Base-by-base conservation (phyloP, 1,284 basidiomycete species). In the Ceratobasidium sp. region DNA sequence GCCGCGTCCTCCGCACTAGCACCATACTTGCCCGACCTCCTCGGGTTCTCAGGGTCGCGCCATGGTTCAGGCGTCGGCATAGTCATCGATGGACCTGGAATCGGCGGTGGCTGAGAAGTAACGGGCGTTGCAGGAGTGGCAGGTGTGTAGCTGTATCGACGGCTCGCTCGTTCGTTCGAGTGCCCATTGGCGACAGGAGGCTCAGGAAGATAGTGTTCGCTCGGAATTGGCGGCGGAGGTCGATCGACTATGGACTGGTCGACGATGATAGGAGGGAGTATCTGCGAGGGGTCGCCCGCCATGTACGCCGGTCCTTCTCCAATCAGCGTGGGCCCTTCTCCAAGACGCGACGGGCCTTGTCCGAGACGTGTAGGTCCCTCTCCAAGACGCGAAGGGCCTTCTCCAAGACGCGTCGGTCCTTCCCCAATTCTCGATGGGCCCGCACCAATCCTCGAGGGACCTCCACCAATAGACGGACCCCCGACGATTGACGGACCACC, bases 151-250 rank as follows among this genome's bases (percentile, higher is more conserved):
- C 28, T 75, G 33, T 75, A 75, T 33, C 60, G 58, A 49, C 60
- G 58, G 42, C 60, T 55, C 1, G n/a, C 18, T 18, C 49, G 40
- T 2, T 39, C 60, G 39, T 33, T 58, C 42, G 33, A 26, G 56
- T 49, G 18, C 13, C 58, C 71, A 46, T 44, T 75, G 39, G 39
- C 15, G 10, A 42, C 13, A 1, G 39, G 20, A 51, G 71, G 46
- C 39, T 33, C 61, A 28, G 58, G 44, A 1, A 46, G 23, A 15
- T 55, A 44, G 44, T 73, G 44, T 7, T 49, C 58, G 33, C 53
- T 42, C 10, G 71, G 71, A 53, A 75, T 75, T 4, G 71, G 71
- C n/a, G 71, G 71, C 15, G 71, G 71, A n/a, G 71, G 71, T 23
- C 55, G 53, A 33, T 56, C 55, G 13, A 61, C 33, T 39, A 61